phyloP scores from a whole-genome alignment of 768 basidiomycete species.

The Boletus fagicola region DNA sequence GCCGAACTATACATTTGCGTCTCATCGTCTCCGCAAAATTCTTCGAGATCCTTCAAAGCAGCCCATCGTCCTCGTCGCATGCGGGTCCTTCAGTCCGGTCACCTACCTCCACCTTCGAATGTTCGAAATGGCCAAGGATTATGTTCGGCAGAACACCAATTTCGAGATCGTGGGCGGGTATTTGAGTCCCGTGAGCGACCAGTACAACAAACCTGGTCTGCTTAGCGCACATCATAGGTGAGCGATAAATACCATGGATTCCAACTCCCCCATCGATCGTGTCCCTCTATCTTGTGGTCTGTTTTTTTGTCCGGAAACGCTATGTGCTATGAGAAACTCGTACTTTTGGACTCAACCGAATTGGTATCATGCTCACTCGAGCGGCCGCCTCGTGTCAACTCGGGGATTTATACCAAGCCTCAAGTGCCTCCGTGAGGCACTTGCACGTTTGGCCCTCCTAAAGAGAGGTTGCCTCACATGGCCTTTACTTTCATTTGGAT shows the following conservation, averaged over 20 bases:
- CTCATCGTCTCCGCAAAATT: conserved; percentile 56
- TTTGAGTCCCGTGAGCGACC: conserved; percentile 92
- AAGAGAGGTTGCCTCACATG: conserved; percentile 14
- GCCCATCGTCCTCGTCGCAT: conserved; percentile 93
- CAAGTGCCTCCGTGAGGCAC: conserved; percentile 2
- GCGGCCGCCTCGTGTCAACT: conserved; percentile 21
- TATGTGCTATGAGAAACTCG: conserved; percentile 2
- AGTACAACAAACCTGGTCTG: conserved; percentile 95
- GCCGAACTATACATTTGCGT: conserved; percentile 64
- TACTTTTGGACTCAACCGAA: conserved; percentile 5
- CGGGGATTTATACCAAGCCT: background rate
- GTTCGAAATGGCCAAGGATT: conserved; percentile 99
- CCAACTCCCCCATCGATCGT: background rate
- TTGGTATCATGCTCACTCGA: conserved; percentile 9
- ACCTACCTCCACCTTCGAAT: conserved; percentile 98
- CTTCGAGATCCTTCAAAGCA: conserved; percentile 66
- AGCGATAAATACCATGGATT: conserved; percentile 33
- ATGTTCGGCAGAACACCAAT: conserved; percentile 84
- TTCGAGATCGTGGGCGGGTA: conserved; percentile 96
- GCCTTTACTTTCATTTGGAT: conserved; percentile 6
- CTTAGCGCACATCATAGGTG: conserved; percentile 87
- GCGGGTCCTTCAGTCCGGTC: conserved; percentile 96
- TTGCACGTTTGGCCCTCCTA: conserved; percentile 2
- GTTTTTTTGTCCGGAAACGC: background rate
- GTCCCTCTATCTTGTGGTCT: background rate